These are phyloP conservation scores for Salvia sclarea DNA, from an alignment of 305 asterid species.

Conservation along the genomic window DNA sequence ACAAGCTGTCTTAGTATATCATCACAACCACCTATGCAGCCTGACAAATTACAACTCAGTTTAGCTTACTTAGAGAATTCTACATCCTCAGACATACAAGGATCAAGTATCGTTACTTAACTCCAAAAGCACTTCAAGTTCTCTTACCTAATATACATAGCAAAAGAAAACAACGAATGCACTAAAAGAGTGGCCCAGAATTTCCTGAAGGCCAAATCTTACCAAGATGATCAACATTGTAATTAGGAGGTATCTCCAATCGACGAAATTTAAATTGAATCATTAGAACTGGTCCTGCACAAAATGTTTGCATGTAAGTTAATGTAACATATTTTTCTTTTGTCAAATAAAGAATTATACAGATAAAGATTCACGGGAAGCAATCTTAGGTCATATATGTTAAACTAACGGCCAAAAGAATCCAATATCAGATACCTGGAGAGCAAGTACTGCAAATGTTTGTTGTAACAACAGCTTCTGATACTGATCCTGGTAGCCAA, in stretches of 20 bases:
- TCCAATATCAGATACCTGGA: constrained; percentile 64
- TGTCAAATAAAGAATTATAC: constrained; percentile 3
- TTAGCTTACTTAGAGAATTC: constrained; percentile 19
- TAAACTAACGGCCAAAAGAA: constrained; percentile 11
- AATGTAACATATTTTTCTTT: background rate
- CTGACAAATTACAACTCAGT: constrained; percentile 45
- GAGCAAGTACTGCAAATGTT: constrained; percentile 67
- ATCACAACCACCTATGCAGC: constrained; percentile 98
- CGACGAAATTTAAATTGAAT: constrained; percentile 88
- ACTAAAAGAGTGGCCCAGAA: constrained; percentile 15
- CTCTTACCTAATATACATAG: background rate
- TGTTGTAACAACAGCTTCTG: constrained; percentile 76
- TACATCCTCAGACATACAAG: constrained; percentile 16
- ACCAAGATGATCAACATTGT: constrained; percentile 81
- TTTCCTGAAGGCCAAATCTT: constrained; percentile 34
- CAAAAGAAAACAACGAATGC: constrained; percentile 22
- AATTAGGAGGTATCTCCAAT: constrained; percentile 89
- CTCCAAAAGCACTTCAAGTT: background rate
- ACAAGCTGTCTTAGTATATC: constrained; percentile 68
- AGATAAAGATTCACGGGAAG: constrained; percentile 14
- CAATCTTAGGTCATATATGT: background rate
- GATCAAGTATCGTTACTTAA: constrained; percentile 15
- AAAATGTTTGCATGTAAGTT: constrained; percentile 33
- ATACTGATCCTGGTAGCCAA: constrained; percentile 93
- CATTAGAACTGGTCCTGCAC: constrained; percentile 77